These are phyloP conservation scores for Citrus mangshanensis DNA, from an alignment of 345 rosid species.

Conservation along the genomic window DNA sequence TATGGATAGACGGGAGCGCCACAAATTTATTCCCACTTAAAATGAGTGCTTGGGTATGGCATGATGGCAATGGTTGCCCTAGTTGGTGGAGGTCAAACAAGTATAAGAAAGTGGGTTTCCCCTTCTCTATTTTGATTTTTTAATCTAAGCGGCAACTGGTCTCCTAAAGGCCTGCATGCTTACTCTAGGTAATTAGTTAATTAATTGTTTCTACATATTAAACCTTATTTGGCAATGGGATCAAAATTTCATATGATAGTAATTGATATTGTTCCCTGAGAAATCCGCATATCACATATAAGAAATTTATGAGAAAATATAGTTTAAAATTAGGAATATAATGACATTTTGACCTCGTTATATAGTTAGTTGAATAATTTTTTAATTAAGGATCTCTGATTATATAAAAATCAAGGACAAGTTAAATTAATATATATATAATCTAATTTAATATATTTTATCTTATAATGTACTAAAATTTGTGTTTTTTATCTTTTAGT, in stretches of 20 bases:
- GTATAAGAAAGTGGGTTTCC: slow-evolving; percentile 27
- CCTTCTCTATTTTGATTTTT: not conserved
- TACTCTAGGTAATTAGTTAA: not conserved
- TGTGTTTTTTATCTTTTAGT: too few relatives aligned
- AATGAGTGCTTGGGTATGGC: slow-evolving; percentile 1
- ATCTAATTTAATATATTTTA: too few relatives aligned
- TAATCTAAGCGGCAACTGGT: slow-evolving; percentile 26
- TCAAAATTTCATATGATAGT: not conserved
- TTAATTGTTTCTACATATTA: not conserved
- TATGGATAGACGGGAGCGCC: slow-evolving; percentile 12
- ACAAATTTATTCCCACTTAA: slow-evolving; percentile 28
- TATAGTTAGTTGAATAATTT: too few relatives aligned
- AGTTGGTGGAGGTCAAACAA: slow-evolving; percentile 36
- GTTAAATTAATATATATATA: too few relatives aligned
- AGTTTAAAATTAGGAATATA: too few relatives aligned
- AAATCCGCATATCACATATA: too few relatives aligned
- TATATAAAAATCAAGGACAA: too few relatives aligned
- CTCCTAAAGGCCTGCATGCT: slow-evolving; percentile 38
- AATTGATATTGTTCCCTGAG: not conserved
- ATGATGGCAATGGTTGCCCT: slow-evolving; percentile 34
- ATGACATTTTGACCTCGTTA: too few relatives aligned
- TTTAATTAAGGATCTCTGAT: too few relatives aligned
- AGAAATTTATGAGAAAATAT: too few relatives aligned
- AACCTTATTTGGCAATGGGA: not conserved
- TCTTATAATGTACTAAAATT: too few relatives aligned